Percentiles rank a stretch among this genome's conserved stretches.
Evolutionary conservation across 1,284 basidiomycete species (phyloP).

Genomic region (Thelephora terrestris): DNA sequence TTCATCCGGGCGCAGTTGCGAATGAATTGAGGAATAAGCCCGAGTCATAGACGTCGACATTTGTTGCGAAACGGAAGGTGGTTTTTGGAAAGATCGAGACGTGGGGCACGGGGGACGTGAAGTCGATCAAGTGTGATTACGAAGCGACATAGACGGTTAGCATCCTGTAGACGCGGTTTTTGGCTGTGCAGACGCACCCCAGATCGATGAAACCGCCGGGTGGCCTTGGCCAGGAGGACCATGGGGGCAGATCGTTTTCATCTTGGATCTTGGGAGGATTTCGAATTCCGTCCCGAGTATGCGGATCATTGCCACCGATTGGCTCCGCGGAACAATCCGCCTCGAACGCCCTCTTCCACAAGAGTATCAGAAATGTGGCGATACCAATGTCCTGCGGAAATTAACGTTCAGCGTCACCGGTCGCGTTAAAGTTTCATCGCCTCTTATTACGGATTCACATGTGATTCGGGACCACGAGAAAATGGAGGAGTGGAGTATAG

Average conservation of each 20-base stretch:
- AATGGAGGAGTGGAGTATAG: background rate
- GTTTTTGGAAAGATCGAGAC: too few relatives aligned
- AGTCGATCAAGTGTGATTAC: background rate
- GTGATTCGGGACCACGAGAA: background rate
- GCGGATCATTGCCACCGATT: too few relatives aligned
- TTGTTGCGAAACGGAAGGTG: too few relatives aligned
- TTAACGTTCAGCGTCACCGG: background rate
- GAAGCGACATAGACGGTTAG: background rate
- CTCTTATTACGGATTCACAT: too few relatives aligned
- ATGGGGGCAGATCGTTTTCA: slow-evolving; percentile 29
- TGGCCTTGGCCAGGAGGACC: slow-evolving; percentile 69
- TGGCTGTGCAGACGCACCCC: slow-evolving; percentile 29
- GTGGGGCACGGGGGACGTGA: background rate
- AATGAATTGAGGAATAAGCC: background rate
- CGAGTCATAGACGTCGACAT: too few relatives aligned
- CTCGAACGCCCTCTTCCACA: slow-evolving; percentile 73
- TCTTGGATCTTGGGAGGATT: slow-evolving; percentile 8
- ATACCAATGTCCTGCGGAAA: slow-evolving; percentile 73
- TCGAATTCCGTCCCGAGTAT: background rate
- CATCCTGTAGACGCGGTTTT: too few relatives aligned
- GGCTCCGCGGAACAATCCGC: slow-evolving; percentile 5
- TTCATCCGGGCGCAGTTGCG: too few relatives aligned
- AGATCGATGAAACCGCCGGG: slow-evolving; percentile 84
- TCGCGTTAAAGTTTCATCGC: background rate
- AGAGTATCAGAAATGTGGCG: slow-evolving; percentile 83